These are phyloP conservation scores for Exidia glandulosa DNA, from an alignment of 768 basidiomycete genomes.

Conservation along the genomic window DNA sequence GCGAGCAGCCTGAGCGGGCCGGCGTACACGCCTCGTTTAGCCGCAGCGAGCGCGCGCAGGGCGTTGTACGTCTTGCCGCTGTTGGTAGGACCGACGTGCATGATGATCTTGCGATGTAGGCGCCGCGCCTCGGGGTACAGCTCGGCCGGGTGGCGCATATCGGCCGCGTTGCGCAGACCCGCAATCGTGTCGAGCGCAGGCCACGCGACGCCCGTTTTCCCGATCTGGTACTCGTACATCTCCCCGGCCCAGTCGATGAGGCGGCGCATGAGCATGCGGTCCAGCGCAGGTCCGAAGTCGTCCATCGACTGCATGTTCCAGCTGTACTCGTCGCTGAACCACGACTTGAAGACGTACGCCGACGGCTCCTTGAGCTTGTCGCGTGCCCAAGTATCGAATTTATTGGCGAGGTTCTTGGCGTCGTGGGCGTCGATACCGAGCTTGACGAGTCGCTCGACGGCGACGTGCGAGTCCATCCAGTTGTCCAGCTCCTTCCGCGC, in stretches of 20 bases:
- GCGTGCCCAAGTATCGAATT: not conserved
- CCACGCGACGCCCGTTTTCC: not conserved
- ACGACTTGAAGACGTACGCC: not conserved
- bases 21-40: slow-evolving; percentile 68
- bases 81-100: slow-evolving; percentile 97
- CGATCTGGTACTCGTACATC: not conserved
- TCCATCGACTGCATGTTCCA: not conserved
- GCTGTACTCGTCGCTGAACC: not conserved
- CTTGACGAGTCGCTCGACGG: not conserved
- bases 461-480: not conserved
- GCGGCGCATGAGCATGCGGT: not conserved
- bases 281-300: not conserved
- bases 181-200: not conserved
- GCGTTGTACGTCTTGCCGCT: slow-evolving; percentile 96
- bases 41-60: slow-evolving; percentile 72
- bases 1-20: slow-evolving; percentile 89
- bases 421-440: not conserved
- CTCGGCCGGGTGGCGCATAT: slow-evolving; percentile 10
- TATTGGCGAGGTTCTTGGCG: not conserved
- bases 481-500: not conserved
- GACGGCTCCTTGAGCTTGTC: not conserved
- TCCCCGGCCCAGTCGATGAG: not conserved
- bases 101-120: slow-evolving; percentile 65
- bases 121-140: slow-evolving; percentile 35
- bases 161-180: not conserved